These are phyloP conservation scores for Phytophthora constricta DNA, from an alignment of 352 stramenopile genomes.

Conservation along the genomic window DNA sequence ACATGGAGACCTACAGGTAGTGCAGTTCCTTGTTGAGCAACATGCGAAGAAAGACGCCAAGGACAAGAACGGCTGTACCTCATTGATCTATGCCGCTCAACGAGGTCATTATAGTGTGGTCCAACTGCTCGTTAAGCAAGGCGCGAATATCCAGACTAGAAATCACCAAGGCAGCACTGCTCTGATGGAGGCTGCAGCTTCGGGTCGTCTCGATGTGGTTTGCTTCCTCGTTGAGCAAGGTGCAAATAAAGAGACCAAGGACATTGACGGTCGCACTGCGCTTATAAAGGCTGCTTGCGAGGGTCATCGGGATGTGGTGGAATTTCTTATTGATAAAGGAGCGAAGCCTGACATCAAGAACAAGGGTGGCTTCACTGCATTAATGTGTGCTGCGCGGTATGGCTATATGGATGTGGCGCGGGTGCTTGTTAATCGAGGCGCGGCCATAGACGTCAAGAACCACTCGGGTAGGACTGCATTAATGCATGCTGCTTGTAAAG, in stretches of 20 bases:
- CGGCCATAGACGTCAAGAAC: background rate
- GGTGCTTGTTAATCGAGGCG: too few relatives aligned
- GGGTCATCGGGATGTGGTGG: too few relatives aligned
- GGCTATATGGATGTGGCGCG: too few relatives aligned
- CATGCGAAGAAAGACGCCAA: background rate
- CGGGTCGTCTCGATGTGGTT: background rate
- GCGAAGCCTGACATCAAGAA: too few relatives aligned
- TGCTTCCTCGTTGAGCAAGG: background rate
- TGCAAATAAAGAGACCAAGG: slow-evolving; percentile 1
- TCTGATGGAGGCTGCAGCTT: background rate
- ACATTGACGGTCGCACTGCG: background rate
- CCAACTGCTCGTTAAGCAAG: background rate
- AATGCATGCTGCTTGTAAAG: background rate
- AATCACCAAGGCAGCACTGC: background rate
- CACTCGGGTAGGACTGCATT: background rate
- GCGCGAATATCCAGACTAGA: background rate
- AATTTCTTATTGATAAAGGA: too few relatives aligned
- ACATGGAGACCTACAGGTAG: background rate
- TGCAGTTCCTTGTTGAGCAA: background rate
- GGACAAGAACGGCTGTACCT: background rate
- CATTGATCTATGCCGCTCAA: background rate
- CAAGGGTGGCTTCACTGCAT: too few relatives aligned
- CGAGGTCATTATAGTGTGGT: background rate
- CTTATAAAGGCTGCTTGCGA: too few relatives aligned
- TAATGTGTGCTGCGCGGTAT: too few relatives aligned